Evolutionary conservation across 257 asterid genomes (phyloP).

Genomic region (Catharanthus roseus): DNA sequence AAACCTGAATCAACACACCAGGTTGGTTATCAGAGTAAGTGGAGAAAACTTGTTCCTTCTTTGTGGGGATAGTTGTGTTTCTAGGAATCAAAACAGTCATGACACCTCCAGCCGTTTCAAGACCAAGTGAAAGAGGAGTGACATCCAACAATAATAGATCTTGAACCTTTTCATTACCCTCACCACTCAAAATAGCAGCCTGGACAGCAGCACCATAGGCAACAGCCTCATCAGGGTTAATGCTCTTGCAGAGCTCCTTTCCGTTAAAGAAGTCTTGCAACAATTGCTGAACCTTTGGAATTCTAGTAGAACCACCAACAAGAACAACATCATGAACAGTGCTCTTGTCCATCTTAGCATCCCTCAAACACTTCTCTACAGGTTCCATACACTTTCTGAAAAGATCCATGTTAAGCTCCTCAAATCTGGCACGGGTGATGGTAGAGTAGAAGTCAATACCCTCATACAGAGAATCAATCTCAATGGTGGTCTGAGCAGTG

Average conservation of each 20-base stretch:
- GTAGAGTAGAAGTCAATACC: conserved; percentile 77
- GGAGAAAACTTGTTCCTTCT: conserved; percentile 79
- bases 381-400: conserved; percentile 82
- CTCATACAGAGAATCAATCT: conserved; percentile 65
- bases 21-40: conserved; percentile 82
- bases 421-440: conserved; percentile 74
- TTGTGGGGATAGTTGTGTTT: conserved; percentile 77
- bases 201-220: conserved; percentile 89
- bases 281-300: conserved; percentile 72
- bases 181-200: conserved; percentile 80
- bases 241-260: conserved; percentile 85
- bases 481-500: conserved; percentile 80
- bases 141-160: conserved; percentile 69
- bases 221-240: conserved; percentile 82
- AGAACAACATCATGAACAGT: conserved; percentile 63
- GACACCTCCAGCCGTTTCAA: conserved; percentile 86
- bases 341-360: conserved; percentile 83
- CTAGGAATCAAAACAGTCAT: conserved; percentile 80
- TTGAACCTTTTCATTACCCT: conserved; percentile 82
- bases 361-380: conserved; percentile 75
- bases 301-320: conserved; percentile 76
- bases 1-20: conserved; percentile 80
- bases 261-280: conserved; percentile 82
- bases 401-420: conserved; percentile 82
- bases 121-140: conserved; percentile 69